Conservation (phyloP, 2,329 filamentous ascomycete species). For the Aspergillus floridensis region DNA sequence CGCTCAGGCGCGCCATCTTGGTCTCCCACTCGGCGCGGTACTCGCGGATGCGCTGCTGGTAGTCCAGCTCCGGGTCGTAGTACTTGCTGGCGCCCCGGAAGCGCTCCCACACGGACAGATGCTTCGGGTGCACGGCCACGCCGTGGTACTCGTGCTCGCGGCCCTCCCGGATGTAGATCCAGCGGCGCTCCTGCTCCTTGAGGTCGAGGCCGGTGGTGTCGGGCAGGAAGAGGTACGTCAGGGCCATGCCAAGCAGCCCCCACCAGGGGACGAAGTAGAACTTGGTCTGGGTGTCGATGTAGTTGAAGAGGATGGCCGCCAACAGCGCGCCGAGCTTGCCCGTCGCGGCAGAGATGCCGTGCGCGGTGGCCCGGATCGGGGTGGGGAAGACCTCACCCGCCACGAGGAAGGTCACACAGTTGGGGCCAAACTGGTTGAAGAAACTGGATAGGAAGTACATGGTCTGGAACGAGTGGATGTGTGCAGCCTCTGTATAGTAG, state of each 20-base stretch:
- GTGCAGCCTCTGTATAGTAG: conserved; percentile 2
- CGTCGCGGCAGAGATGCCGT: conserved; percentile 87
- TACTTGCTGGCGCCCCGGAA: conserved; percentile 4
- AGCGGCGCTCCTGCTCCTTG: conserved; percentile 6
- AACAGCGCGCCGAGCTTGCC: conserved; percentile 85
- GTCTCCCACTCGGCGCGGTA: conserved; percentile 5
- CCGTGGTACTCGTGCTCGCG: conserved; percentile 6
- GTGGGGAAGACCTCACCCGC: conserved; percentile 93
- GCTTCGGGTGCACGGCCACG: conserved; percentile 1
- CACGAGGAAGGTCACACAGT: conserved; percentile 90
- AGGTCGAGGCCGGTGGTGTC: conserved; percentile 5
- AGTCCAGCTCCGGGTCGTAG: conserved; percentile 5
- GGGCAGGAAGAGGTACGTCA: conserved; percentile 2
- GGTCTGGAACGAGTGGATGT: conserved; percentile 5
- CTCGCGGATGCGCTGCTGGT: conserved; percentile 5
- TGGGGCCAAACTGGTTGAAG: conserved; percentile 60
- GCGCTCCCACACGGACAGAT: conserved; percentile 7
- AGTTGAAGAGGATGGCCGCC: conserved; percentile 43
- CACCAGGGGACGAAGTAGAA: conserved; percentile 7
- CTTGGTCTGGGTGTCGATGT: conserved; percentile 6
- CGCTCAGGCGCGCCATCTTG: conserved; percentile 1
- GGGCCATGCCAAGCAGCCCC: neutral
- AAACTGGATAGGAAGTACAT: conserved; percentile 8
- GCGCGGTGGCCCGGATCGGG: conserved; percentile 83
- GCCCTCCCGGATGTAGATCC: neutral